Base-by-base conservation (phyloP, 164 flowering plant genomes). In the Vitis rupestris region DNA sequence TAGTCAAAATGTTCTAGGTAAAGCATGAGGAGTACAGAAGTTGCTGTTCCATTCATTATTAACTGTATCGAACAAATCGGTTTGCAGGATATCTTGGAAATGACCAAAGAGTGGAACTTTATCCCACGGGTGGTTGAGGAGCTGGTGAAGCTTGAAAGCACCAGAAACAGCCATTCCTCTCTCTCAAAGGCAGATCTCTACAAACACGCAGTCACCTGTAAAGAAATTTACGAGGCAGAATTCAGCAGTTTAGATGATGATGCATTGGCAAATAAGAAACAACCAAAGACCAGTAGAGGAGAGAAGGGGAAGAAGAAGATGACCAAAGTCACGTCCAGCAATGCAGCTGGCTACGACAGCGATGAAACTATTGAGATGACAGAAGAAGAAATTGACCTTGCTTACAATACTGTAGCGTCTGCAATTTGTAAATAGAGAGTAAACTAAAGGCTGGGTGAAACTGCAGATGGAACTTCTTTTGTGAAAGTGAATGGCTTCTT, bases 351-450 rank as follows among this genome's bases (percentile, higher is more conserved):
- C 12, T 92, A 82, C 74, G 94, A 95, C 70, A 92, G 94, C 67
- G 99, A 92, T 66, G 85, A 86, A 69, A 91, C 99, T 13, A 75
- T 95, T 23, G 98, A 88, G 78, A 93, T 96, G 98, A 86, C 97
- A 2, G 97, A 93, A 76, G 97, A 93, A 15, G 98, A 93, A 73
- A 86, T 91, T 44, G 86, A 96, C 19, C 78, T 72, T 70, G 98
- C 97, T 31, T 86, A 78, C 79, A 70, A 79, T 37, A 75, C 66
- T n/a, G 59, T 90, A 8, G 69, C 86, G 56, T 79, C 87, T 53
- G 75, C 75, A 19, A 50, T 73, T 65, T 62, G 70, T 49, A 61
- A 74, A 66, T 59, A 70, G 3, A 23, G 67, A 59, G 15, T 29
- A 65, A 37, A 10, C 63, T 23, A 10, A 16, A 13, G 11, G 30